Evolutionary conservation across 768 basidiomycete species (phyloP).

Genomic region (Tricholoma hemisulphureum): DNA sequence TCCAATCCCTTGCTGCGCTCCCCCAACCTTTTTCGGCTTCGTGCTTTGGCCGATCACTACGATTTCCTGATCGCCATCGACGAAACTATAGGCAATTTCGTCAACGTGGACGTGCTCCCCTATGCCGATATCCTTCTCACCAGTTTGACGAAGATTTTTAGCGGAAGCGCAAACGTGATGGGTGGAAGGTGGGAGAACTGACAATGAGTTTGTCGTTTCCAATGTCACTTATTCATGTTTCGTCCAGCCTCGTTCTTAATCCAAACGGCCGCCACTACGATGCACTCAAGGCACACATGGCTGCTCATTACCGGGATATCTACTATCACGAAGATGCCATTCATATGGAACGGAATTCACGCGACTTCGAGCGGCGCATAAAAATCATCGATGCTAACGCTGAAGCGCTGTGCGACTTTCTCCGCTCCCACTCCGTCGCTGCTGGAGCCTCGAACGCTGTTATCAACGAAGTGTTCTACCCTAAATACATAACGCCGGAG

Average conservation of each 20-base stretch:
- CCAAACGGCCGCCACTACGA: conserved; percentile 70
- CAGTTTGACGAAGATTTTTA: conserved; percentile 92
- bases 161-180: conserved; percentile 94
- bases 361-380: conserved; percentile 81
- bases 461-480: conserved; percentile 87
- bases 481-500: conserved; percentile 71
- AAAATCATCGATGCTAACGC: conserved; percentile 78
- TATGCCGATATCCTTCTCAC: conserved; percentile 89
- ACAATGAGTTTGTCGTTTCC: too few species aligned
- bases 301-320: conserved; percentile 68
- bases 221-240: conserved; percentile 19
- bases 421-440: conserved; percentile 56
- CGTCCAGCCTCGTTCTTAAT: conserved; percentile 80
- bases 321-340: conserved; percentile 92
- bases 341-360: conserved; percentile 97
- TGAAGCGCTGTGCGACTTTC: conserved; percentile 76
- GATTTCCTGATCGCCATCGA: conserved; percentile 89
- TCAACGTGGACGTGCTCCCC: conserved; percentile 87
- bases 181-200: conserved; percentile 98
- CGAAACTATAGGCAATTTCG: conserved; percentile 92
- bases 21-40: conserved; percentile 72
- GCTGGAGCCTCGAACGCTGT: conserved; percentile 42
- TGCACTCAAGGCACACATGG: conserved; percentile 59
- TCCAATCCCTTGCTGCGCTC: conserved; percentile 93
- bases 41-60: conserved; percentile 81